These are phyloP conservation scores for Vitis hybrid DNA, from an alignment of 177 flowering plant genomes.

Conservation along the genomic window DNA sequence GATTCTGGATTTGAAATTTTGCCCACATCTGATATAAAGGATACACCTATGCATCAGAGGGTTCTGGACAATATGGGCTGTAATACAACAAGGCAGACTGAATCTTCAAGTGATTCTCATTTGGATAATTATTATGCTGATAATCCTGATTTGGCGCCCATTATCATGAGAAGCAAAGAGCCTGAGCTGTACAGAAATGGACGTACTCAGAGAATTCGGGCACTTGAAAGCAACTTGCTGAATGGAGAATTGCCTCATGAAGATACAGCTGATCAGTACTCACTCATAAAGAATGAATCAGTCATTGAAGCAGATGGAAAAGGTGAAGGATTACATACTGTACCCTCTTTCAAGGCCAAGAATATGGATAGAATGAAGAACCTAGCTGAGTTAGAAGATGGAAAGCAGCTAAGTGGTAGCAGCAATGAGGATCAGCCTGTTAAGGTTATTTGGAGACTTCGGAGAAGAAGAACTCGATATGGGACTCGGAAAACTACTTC, in stretches of 20 bases:
- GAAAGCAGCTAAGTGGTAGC: slow-evolving; percentile 10
- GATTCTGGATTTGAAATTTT: slow-evolving; percentile 17
- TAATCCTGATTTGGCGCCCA: slow-evolving; percentile 53
- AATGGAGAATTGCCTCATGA: slow-evolving; percentile 29
- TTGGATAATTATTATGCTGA: slow-evolving; percentile 18
- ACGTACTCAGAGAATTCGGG: slow-evolving; percentile 71
- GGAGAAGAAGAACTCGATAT: slow-evolving; percentile 32
- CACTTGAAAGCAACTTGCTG: slow-evolving; percentile 44
- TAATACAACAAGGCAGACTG: slow-evolving; percentile 13
- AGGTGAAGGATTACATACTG: slow-evolving; percentile 15
- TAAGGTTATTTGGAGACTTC: slow-evolving; percentile 22
- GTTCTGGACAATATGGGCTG: slow-evolving; percentile 18
- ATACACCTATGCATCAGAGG: slow-evolving; percentile 13
- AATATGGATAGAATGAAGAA: slow-evolving; percentile 15
- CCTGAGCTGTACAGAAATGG: slow-evolving; percentile 67
- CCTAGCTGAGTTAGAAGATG: slow-evolving; percentile 13
- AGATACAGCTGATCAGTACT: slow-evolving; percentile 16
- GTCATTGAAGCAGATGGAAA: slow-evolving; percentile 20
- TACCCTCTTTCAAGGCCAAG: slow-evolving; percentile 21
- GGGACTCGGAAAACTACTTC: slow-evolving; percentile 24
- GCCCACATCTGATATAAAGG: slow-evolving; percentile 17
- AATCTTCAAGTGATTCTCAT: slow-evolving; percentile 16
- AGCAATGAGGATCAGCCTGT: slow-evolving; percentile 15
- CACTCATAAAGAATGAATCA: slow-evolving; percentile 20
- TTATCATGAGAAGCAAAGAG: slow-evolving; percentile 57